Base-by-base conservation (phyloP, 2,329 filamentous ascomycete genomes). In the Pseudocercospora eumusae region DNA sequence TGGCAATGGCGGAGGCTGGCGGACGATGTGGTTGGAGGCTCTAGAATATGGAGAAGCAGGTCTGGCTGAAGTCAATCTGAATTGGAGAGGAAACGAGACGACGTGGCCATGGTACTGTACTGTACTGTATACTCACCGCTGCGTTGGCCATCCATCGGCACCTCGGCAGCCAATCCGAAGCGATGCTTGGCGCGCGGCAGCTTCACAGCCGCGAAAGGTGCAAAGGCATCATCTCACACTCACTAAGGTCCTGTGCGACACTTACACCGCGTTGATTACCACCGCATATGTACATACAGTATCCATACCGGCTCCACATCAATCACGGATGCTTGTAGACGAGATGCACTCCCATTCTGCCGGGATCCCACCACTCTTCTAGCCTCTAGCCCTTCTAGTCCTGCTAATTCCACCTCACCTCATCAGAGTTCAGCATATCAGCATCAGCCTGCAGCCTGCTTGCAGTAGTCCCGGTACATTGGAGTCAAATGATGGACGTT, bases 391-490 rank as follows among this genome's bases (percentile, higher is more conserved):
- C 10, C 23, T 42, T 36, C 52, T 18, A 44, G 27, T 33, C 54
- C 53, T 33, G n/a, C 27, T 31, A 54, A 54, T 23, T 25, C 27
- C 53, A 56, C 40, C 23, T 56, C 11, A 33, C 42, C n/a, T n/a
- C n/a, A 23, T 60, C 58, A 40, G 6, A 11, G 40, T 56, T 56
- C 18, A 55, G 15, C 18, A 27, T 18, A 21, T 50, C 56, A 50
- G 53, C 57, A 55, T 57, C 56, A 59, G 8, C 44, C 40, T 53
- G 61, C 61, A 56, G 50, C 56, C 23, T 15, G 36, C 27, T 49
- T 52, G 52, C 31, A 56, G 53, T 42, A 56, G 53, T 56, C 6
- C 53, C 61, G 61, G 61, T 57, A 63, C 20, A 47, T 55, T 44
- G 18, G 42, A 50, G 36, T 42, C 56, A 28, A 28, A 47, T 33